Base-by-base conservation (phyloP, 2,329 filamentous ascomycete species). In the Cyclaneusma minus region DNA sequence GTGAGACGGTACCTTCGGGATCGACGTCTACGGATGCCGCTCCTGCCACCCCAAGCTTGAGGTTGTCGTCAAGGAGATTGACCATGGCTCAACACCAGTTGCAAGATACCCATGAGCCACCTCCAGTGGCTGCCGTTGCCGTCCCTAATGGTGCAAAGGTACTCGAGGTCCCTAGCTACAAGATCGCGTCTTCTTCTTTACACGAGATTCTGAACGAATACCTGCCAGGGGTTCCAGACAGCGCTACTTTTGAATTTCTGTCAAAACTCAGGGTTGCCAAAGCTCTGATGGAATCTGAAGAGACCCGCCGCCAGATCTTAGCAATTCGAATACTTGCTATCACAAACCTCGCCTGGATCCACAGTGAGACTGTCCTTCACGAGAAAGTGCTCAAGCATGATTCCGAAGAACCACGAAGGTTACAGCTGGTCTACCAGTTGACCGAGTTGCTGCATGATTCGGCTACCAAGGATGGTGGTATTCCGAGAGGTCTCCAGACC, bases 361-460 rank as follows among this genome's bases (percentile, higher is more conserved):
- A 91, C 39, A 64, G 66, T 3, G 91, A 98, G 43, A 56, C 65
- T 4, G 68, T 71, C n/a, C 93, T 98, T 41, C 62, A 84, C 22
- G 77, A 87, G 35, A 87, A 82, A 49, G 68, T 94, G 21, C 63
- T 93, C 27, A 80, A 81, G 36, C 76, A 85, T 39, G 91, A 98
- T 45, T 69, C 72, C 19, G 87, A 95, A 42, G 83, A 93, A 49
- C 84, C 85, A 3, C 75, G 85, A 33, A 71, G 82, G 27, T 77
- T 84, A 35, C 89, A 98, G 50, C 62, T 98, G 13, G 76, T 83
- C 3, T 91, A 91, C 43, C 91, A 98, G 51, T 67, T 98, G 19
- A 81, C 82, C 11, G 87, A 95, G 48, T 59, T 98, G 30, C 77
- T 95, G 13, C 85, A 92, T 39, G 82, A 87, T 7, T 74, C 81